Evolutionary conservation across 208 protist genomes (phyloP).

Genomic region (Porcisia hertigi): DNA sequence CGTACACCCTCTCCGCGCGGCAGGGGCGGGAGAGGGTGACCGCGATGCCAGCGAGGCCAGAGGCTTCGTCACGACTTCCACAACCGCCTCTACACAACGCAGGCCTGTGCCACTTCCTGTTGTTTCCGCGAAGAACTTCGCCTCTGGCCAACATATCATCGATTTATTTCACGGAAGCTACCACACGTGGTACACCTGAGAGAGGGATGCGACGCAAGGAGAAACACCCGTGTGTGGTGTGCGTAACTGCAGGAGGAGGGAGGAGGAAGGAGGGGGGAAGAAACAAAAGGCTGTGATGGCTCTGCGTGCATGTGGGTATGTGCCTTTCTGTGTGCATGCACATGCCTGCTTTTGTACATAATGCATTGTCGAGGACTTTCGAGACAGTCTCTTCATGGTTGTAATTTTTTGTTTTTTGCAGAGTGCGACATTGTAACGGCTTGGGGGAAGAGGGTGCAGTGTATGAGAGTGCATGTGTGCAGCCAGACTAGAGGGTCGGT

Average conservation of each 20-base stretch:
- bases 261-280: neutral
- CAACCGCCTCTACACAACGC: neutral
- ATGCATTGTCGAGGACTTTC: too few species aligned
- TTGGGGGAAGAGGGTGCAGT: neutral
- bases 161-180: slow-evolving; percentile 52
- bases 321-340: neutral
- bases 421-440: too few species aligned
- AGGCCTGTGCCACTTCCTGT: neutral
- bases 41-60: slow-evolving; percentile 9
- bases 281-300: neutral
- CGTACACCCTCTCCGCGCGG: neutral
- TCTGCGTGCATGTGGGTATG: too few species aligned
- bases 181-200: slow-evolving; percentile 51
- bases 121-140: slow-evolving; percentile 16
- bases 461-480: too few species aligned
- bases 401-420: neutral
- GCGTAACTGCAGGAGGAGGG: neutral
- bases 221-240: neutral
- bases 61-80: neutral
- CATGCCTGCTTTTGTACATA: neutral
- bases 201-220: neutral
- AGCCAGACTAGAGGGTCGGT: neutral
- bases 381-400: neutral
- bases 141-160: slow-evolving; percentile 27
- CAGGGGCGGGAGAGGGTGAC: neutral